Base-by-base conservation (phyloP, 495 filamentous ascomycete species). In the Massariosphaeria phaeospora region DNA sequence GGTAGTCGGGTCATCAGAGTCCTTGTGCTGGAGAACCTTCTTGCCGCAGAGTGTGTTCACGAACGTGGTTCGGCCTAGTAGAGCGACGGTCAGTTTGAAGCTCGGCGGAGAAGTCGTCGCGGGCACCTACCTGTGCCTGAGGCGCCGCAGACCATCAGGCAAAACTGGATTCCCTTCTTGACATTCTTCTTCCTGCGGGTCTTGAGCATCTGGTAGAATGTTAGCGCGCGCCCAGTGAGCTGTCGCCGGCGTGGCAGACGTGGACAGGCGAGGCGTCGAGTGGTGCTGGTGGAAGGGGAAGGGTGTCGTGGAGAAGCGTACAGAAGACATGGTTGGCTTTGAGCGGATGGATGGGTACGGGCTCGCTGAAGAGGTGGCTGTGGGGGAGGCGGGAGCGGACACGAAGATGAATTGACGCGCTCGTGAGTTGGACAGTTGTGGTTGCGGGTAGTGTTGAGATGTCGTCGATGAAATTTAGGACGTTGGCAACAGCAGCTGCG, bases 161-260 rank as follows among this genome's bases (percentile, higher is more conserved):
- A 97, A 79, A 98, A 98, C 79, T 97, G 94, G 67, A 98, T 96
- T 62, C 93, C 93, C 85, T 97, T 98, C 86, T 98, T 98, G 75
- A 97, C 91, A 80, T 97, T 96, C 83, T 98, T 98, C 91, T 98
- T 98, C 69, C 89, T 84, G 75, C 93, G 91, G 71, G 95, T 90
- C 85, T 94, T 90, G 71, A 91, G 61, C 35, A 63, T 63, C 61
- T 63, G 33, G n/a, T 15, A 12, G 2, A 42, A 3, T 13, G 58
- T 62, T 48, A 63, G 59, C 58, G 54, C 53, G 49, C 63, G 66
- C 57, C 63, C 68, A 29, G 39, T 9, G 45, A 30, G 55, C 18
- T 40, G 34, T 36, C 48, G 54, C 0, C 39, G 24, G 30, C 27
- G 48, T 34, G 47, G 40, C 40, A 47, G 57, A 31, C 26, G 36